A percentile compares a stretch with the other conserved stretches of the same genome.
Evolutionary conservation across 1,284 basidiomycete genomes (phyloP).

Genomic region (Stygiomarasmius scandens): DNA sequence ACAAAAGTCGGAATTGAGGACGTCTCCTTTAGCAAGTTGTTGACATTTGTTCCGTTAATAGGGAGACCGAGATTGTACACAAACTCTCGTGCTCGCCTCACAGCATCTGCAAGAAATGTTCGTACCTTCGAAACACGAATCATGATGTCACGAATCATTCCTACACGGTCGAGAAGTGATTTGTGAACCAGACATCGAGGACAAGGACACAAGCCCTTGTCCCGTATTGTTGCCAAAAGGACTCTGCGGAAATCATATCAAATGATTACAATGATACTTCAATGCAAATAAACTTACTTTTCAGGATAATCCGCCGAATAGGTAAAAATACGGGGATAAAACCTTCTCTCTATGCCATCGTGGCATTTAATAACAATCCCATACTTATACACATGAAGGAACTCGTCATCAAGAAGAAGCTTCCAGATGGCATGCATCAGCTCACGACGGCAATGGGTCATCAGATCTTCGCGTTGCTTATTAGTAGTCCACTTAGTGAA

Average conservation of each 20-base stretch:
- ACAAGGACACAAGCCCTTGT: constrained; percentile 32
- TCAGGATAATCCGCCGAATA: constrained; percentile 37
- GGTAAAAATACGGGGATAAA: constrained; percentile 33
- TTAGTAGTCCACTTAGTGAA: not conserved
- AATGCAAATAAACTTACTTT: constrained; percentile 27
- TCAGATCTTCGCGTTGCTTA: constrained; percentile 11
- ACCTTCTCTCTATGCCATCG: constrained; percentile 24
- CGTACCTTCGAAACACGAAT: not conserved
- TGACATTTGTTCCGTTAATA: constrained; percentile 6
- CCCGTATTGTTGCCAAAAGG: constrained; percentile 30
- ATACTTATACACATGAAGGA: constrained; percentile 30
- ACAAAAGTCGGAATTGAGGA: constrained; percentile 9
- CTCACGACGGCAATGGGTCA: constrained; percentile 29
- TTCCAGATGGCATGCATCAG: constrained; percentile 30
- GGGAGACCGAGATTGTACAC: constrained; percentile 25
- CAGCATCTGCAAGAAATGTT: not conserved
- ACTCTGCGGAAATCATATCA: constrained; percentile 21
- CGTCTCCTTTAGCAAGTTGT: not conserved
- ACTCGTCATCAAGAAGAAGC: constrained; percentile 27
- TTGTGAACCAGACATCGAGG: constrained; percentile 30
- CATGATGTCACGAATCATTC: not conserved
- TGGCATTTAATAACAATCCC: constrained; percentile 30
- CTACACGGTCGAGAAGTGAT: constrained; percentile 18
- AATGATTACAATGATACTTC: not conserved
- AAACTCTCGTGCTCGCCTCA: constrained; percentile 15